Percentiles rank a stretch among this genome's conserved stretches.
phyloP scores from a whole-genome alignment of 192 early-diverging fungal genomes.

The Piromyces sp. region DNA sequence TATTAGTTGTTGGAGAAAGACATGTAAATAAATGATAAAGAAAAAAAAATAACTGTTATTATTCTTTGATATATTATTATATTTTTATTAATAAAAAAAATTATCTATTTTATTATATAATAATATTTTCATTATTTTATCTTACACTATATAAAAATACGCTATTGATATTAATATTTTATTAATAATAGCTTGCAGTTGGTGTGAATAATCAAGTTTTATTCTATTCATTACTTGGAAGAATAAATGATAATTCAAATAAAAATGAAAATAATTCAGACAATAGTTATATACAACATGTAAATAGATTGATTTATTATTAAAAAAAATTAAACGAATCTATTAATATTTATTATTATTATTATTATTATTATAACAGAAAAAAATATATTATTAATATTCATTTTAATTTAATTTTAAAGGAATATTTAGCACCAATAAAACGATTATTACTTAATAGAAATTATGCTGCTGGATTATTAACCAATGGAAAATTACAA shows the following conservation, averaged over 20 bases:
- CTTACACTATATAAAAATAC: no score
- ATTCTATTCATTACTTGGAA: background rate
- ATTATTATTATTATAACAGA: no score
- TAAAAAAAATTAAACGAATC: no score
- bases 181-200: background rate
- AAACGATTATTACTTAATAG: constrained; percentile 13
- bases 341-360: no score
- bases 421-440: constrained; percentile 14
- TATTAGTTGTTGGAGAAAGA: background rate
- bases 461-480: constrained; percentile 10
- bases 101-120: no score
- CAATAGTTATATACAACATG: background rate
- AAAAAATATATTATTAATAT: no score
- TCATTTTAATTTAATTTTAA: background rate
- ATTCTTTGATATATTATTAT: no score
- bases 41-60: no score
- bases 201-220: background rate
- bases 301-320: background rate
- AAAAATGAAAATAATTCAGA: background rate
- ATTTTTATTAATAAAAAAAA: no score
- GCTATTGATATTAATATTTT: background rate
- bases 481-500: constrained; percentile 16
- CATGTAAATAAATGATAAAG: background rate
- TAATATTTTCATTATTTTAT: no score
- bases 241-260: background rate